Conservation (phyloP, 306 rosid genomes). For the Trifolium dubium region DNA sequence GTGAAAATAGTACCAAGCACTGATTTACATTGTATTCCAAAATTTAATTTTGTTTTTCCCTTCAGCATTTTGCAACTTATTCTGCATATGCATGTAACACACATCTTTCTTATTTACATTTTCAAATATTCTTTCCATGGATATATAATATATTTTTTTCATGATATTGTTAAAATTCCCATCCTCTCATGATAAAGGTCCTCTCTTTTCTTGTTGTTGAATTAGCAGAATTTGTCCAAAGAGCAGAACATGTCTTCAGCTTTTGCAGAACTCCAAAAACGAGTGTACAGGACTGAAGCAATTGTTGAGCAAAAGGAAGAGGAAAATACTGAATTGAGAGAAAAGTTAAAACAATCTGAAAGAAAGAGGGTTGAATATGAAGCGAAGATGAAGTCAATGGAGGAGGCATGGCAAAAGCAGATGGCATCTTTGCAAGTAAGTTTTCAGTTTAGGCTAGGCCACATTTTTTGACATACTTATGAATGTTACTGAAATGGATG, state of each 20-base stretch:
- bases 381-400: conserved; percentile 87
- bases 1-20: conserved; percentile 17
- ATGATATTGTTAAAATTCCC: conserved; percentile 17
- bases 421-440: conserved; percentile 95
- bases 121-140: conserved; percentile 1
- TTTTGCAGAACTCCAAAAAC: conserved; percentile 69
- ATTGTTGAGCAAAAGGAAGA: conserved; percentile 75
- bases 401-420: conserved; percentile 95
- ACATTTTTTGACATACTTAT: conserved; percentile 28
- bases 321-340: conserved; percentile 79
- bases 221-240: conserved; percentile 54
- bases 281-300: conserved; percentile 70
- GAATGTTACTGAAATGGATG: conserved; percentile 32
- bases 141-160: neutral
- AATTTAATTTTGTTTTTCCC: conserved; percentile 1
- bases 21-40: neutral
- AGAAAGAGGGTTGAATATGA: conserved; percentile 85
- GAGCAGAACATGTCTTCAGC: conserved; percentile 60
- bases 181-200: conserved; percentile 12
- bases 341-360: conserved; percentile 73
- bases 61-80: conserved; percentile 3
- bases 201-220: conserved; percentile 8
- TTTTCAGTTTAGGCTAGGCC: conserved; percentile 42
- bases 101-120: neutral
- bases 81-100: conserved; percentile 5